These are phyloP conservation scores for Curvularia verruculosa DNA, from an alignment of 2,329 filamentous ascomycete species.

Conservation along the genomic window DNA sequence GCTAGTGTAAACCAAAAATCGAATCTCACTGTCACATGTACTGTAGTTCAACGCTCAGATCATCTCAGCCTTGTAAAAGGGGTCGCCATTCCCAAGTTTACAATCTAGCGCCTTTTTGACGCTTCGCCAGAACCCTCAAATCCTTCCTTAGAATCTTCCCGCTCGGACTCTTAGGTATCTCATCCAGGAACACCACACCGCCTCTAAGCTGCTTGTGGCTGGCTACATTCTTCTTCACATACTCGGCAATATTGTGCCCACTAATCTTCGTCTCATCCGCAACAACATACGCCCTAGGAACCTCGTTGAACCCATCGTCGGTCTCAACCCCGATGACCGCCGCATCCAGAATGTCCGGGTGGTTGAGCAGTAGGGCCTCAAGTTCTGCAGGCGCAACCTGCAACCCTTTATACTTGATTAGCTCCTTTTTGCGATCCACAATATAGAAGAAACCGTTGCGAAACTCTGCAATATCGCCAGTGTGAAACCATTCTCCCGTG, in stretches of 20 bases:
- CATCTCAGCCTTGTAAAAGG: neutral
- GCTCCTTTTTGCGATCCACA: constrained; percentile 52
- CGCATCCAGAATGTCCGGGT: constrained; percentile 52
- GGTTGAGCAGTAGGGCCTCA: constrained; percentile 52
- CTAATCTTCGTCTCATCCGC: constrained; percentile 39
- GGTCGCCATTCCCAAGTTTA: neutral
- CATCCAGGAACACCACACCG: constrained; percentile 47
- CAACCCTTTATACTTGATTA: constrained; percentile 59
- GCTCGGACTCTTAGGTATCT: constrained; percentile 45
- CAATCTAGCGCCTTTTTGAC: constrained; percentile 24
- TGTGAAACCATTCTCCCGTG: constrained; percentile 46
- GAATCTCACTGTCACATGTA: neutral
- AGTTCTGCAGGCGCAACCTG: constrained; percentile 59
- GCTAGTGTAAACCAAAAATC: neutral
- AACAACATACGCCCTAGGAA: constrained; percentile 54
- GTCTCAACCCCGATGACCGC: constrained; percentile 54
- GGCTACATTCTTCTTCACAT: constrained; percentile 42
- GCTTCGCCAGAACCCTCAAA: constrained; percentile 42
- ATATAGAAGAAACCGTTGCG: constrained; percentile 50
- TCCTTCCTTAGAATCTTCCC: constrained; percentile 50
- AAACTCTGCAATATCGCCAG: constrained; percentile 49
- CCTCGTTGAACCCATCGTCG: constrained; percentile 47
- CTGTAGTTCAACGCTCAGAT: neutral
- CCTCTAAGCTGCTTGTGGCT: constrained; percentile 47
- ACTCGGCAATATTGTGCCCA: constrained; percentile 41